Evolutionary conservation across 176 grass and related monocot genomes (phyloP).

Genomic region (Aegilops bicornis): DNA sequence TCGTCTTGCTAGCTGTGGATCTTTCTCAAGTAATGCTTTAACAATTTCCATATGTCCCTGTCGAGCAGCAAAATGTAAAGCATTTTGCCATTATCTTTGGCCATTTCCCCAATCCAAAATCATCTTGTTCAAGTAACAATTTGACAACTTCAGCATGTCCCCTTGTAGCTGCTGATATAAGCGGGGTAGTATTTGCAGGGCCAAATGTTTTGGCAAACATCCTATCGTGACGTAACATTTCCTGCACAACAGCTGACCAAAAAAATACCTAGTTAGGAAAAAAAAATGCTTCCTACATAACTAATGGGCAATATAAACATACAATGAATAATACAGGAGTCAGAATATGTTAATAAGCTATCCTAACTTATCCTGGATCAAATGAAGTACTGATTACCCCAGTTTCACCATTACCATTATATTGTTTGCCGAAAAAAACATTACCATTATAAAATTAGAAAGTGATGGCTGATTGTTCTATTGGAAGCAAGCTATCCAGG

Average conservation of each 20-base stretch:
- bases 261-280: slow-evolving; percentile 23
- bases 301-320: background rate
- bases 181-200: slow-evolving; percentile 66
- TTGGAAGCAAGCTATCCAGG: slow-evolving; percentile 1
- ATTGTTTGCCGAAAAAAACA: background rate
- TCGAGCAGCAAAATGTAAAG: slow-evolving; percentile 89
- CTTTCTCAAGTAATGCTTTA: slow-evolving; percentile 72
- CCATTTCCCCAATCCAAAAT: slow-evolving; percentile 69
- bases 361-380: background rate
- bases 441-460: slow-evolving; percentile 13
- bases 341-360: background rate
- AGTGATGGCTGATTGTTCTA: background rate
- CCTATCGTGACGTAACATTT: slow-evolving; percentile 55
- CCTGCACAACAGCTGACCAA: slow-evolving; percentile 67
- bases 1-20: slow-evolving; percentile 81
- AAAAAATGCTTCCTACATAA: background rate
- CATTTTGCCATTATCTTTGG: slow-evolving; percentile 89
- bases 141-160: slow-evolving; percentile 72
- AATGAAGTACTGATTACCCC: background rate
- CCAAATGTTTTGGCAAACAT: slow-evolving; percentile 79
- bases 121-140: slow-evolving; percentile 65
- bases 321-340: background rate
- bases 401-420: slow-evolving; percentile 1
- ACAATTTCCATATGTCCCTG: slow-evolving; percentile 84
- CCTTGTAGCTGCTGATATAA: slow-evolving; percentile 86